Conservation (phyloP, 163 green algal species). For the Scenedesmus sp. region DNA sequence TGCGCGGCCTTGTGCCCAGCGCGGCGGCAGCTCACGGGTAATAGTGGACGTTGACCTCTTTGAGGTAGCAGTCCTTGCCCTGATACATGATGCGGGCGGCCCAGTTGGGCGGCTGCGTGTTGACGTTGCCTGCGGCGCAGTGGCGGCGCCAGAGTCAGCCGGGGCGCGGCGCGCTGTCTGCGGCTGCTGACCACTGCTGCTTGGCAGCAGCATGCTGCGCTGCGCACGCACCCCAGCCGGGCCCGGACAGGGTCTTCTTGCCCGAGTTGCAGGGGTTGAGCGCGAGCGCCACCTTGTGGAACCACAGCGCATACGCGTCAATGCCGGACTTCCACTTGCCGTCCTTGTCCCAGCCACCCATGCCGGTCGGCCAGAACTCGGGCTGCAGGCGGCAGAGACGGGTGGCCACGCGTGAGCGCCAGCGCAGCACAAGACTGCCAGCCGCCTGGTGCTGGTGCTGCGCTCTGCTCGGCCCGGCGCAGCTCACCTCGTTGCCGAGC, state of each 20-base stretch:
- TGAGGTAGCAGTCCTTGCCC: conserved; percentile 33
- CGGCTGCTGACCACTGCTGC: no score
- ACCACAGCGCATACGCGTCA: conserved; percentile 30
- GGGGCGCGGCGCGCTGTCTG: no score
- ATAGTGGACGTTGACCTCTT: conserved; percentile 37
- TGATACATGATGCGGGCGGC: not conserved
- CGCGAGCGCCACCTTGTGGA: not conserved
- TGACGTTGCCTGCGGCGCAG: conserved; percentile 33
- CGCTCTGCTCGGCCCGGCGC: not conserved
- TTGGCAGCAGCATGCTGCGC: no score
- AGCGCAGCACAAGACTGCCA: no score
- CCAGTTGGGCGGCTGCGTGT: conserved; percentile 33
- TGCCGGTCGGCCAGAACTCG: conserved; percentile 41
- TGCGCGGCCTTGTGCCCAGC: not conserved
- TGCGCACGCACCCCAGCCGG: conserved; percentile 27
- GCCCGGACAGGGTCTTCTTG: conserved; percentile 14
- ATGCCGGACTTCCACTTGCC: conserved; percentile 24
- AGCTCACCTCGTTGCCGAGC: conserved; percentile 26
- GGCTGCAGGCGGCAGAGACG: not conserved
- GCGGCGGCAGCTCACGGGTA: not conserved
- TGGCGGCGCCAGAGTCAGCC: no score
- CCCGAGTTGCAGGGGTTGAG: conserved; percentile 36
- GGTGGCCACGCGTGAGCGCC: no score
- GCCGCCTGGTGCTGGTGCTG: not conserved
- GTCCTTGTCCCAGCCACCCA: conserved; percentile 25